Percentiles rank a stretch among this genome's conserved stretches.
These are phyloP conservation scores for Leptodontidium sp. DNA, from an alignment of 2,329 filamentous ascomycete species.

Conservation along the genomic window DNA sequence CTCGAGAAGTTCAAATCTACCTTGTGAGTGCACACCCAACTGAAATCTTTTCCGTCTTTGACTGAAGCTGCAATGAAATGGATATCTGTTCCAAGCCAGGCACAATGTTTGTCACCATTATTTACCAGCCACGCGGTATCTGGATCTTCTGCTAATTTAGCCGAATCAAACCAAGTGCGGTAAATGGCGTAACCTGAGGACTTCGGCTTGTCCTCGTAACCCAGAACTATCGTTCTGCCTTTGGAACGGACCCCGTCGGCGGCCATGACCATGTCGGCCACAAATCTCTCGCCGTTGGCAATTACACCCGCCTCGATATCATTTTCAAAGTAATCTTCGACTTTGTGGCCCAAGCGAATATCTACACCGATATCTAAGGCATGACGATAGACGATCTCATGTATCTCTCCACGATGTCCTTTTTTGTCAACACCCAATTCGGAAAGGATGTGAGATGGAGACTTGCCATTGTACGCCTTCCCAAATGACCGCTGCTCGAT, in stretches of 20 bases:
- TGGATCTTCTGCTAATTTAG: constrained; percentile 45
- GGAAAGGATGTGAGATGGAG: not conserved
- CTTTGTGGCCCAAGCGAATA: constrained; percentile 62
- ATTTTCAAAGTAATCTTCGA: constrained; percentile 60
- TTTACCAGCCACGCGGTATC: constrained; percentile 48
- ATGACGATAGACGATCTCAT: constrained; percentile 60
- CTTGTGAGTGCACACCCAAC: constrained; percentile 62
- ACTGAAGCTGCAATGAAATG: constrained; percentile 53
- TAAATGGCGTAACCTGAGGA: constrained; percentile 55
- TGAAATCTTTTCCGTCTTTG: constrained; percentile 60
- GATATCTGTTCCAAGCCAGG: constrained; percentile 19
- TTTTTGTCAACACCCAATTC: not conserved
- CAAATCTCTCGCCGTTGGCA: constrained; percentile 56
- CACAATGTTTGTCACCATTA: constrained; percentile 49
- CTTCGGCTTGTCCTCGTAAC: constrained; percentile 53
- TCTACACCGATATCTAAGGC: constrained; percentile 59
- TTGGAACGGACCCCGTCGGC: constrained; percentile 51
- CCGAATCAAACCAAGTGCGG: constrained; percentile 49
- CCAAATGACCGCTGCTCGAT: constrained; percentile 51
- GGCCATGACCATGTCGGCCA: constrained; percentile 51
- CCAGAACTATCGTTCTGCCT: constrained; percentile 44
- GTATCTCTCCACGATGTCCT: constrained; percentile 59
- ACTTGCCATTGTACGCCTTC: constrained; percentile 54
- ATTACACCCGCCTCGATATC: constrained; percentile 56
- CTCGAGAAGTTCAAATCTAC: constrained; percentile 45